A percentile compares a stretch with the other conserved stretches of the same genome.
phyloP scores from a whole-genome alignment of 345 rosid species.

The Eutrema heterophyllum region DNA sequence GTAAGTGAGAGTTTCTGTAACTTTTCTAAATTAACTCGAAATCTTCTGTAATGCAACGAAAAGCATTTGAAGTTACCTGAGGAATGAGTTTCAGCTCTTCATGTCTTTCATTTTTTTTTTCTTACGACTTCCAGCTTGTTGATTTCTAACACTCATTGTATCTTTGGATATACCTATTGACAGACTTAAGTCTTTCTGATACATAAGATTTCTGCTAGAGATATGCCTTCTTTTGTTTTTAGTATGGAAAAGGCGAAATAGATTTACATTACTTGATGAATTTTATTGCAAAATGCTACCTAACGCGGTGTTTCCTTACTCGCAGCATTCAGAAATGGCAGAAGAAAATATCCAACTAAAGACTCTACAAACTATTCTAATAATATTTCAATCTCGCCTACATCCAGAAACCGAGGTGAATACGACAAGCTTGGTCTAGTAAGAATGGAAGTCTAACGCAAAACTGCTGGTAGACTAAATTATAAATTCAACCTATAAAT shows the following conservation, averaged over 20 bases:
- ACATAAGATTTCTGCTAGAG: background rate
- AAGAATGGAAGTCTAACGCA: background rate
- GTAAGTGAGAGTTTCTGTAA: constrained; percentile 42
- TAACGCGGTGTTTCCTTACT: constrained; percentile 20
- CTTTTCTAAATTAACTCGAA: background rate
- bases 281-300: constrained; percentile 10
- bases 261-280: constrained; percentile 5
- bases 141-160: background rate
- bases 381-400: constrained; percentile 85
- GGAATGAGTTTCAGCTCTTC: too few relatives aligned
- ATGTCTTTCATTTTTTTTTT: background rate
- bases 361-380: constrained; percentile 90
- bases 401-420: constrained; percentile 87
- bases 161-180: background rate
- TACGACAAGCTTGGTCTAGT: constrained; percentile 11
- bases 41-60: background rate
- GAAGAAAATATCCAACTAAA: constrained; percentile 93
- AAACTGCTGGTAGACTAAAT: constrained; percentile 2
- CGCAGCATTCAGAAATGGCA: constrained; percentile 94
- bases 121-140: background rate
- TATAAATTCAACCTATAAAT: background rate
- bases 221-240: background rate
- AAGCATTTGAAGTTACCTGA: too few relatives aligned
- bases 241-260: background rate
- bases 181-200: background rate